Conservation (phyloP, 495 filamentous ascomycete species). For the Talaromyces adpressus region DNA sequence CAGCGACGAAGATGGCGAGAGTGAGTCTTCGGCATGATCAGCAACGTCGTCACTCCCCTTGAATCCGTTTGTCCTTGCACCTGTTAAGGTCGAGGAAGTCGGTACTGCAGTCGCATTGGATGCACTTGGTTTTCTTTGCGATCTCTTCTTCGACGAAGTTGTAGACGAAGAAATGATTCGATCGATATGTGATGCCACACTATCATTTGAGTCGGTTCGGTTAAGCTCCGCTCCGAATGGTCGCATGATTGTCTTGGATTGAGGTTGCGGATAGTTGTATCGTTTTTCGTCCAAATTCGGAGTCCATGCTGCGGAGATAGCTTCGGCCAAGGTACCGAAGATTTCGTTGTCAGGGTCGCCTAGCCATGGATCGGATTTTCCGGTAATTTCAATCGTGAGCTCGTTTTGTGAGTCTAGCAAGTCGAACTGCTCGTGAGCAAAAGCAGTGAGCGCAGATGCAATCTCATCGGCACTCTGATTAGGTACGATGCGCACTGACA, state of each 20-base stretch:
- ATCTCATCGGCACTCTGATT: conserved; percentile 80
- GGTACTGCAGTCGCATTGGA: conserved; percentile 34
- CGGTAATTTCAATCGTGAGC: conserved; percentile 76
- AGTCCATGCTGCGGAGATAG: conserved; percentile 76
- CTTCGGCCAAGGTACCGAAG: conserved; percentile 80
- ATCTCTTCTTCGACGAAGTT: conserved; percentile 31
- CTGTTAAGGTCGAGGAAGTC: conserved; percentile 53
- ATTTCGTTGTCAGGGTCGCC: conserved; percentile 87
- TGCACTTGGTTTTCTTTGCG: conserved; percentile 27
- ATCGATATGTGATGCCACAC: conserved; percentile 39
- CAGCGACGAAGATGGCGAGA: conserved; percentile 7
- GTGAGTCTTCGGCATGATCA: conserved; percentile 11
- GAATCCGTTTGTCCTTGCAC: not conserved
- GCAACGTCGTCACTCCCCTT: conserved; percentile 24
- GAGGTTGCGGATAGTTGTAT: conserved; percentile 22
- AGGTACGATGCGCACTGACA: conserved; percentile 89
- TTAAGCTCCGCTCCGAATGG: conserved; percentile 15
- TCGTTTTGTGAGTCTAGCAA: conserved; percentile 70
- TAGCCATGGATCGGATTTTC: conserved; percentile 93
- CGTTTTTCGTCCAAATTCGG: conserved; percentile 20
- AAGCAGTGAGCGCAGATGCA: conserved; percentile 55
- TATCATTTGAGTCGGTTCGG: conserved; percentile 37
- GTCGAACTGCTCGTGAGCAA: conserved; percentile 64
- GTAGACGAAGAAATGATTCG: conserved; percentile 40
- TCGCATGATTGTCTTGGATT: not conserved